phyloP scores from a whole-genome alignment of 2,329 filamentous ascomycete genomes.

The Verticillium klebahnii region DNA sequence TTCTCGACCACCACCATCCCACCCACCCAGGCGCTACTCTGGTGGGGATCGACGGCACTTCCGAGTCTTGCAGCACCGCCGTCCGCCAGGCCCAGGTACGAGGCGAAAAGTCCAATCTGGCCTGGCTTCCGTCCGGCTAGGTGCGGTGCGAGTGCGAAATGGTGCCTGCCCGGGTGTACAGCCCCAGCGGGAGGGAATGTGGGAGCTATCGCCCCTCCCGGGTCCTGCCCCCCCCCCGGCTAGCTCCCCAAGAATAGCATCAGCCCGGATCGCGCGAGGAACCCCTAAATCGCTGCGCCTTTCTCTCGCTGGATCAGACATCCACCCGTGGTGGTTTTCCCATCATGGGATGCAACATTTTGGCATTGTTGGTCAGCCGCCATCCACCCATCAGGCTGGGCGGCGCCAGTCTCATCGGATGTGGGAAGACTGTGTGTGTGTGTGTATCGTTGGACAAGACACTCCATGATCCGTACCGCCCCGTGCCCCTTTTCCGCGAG shows the following conservation, averaged over 20 bases:
- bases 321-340: neutral
- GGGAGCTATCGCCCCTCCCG: conserved; percentile 8
- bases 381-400: neutral
- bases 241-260: conserved; percentile 13
- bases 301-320: neutral
- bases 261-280: neutral
- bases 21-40: conserved; percentile 5
- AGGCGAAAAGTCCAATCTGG: conserved; percentile 1
- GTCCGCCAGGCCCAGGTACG: conserved; percentile 8
- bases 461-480: neutral
- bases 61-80: conserved; percentile 2
- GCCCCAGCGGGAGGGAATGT: conserved; percentile 10
- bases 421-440: neutral
- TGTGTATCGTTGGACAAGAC: neutral
- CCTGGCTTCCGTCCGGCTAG: neutral
- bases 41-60: conserved; percentile 12
- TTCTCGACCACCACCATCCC: conserved; percentile 2
- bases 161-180: conserved; percentile 5
- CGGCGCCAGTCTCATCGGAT: neutral
- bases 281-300: neutral
- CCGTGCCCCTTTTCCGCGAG: neutral
- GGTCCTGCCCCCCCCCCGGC: conserved; percentile 5
- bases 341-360: neutral
- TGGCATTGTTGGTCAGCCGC: neutral
- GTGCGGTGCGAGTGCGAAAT: neutral